Base-by-base conservation (phyloP, 441 rosid species). In the Aquilaria agallochum region DNA sequence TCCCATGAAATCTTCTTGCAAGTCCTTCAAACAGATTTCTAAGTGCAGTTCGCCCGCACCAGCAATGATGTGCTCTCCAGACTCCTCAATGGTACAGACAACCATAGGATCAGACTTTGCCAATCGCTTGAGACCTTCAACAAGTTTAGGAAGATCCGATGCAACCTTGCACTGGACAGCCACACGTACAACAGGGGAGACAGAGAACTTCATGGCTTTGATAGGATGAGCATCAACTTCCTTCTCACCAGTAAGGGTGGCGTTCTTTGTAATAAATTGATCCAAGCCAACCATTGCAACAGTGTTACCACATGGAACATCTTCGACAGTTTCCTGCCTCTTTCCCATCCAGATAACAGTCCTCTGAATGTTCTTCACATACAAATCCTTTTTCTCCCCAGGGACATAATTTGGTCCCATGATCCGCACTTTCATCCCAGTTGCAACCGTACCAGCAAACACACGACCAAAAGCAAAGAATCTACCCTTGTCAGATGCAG, bases 51-150 rank as follows among this genome's bases (percentile, higher is more conserved):
- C 69, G 13, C 69, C 69, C 13, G 69, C 69, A 58, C 69, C 69
- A 44, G 69, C 69, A 65, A 65, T 44, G 58, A 65, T 65, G 57
- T 65, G 69, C 63, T 65, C 69, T 10, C 69, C 69, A 0, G 69
- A 65, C 45, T 65, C 69, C 59, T 65, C 69, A 51, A 65, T 65
- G 42, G 45, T 1, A 14, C 69, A 65, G 7, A 65, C 52, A 40
- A 65, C 69, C 69, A 65, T 65, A 58, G 69, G 69, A 58, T 65
- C 69, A 47, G 69, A 65, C 44, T 65, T 65, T 27, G 69, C 63
- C 63, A 65, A 58, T 4, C 69, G 57, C 69, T 65, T 65, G 15
- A 65, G 34, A 40, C 69, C 69, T 58, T 65, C 69, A 44, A 65
- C 63, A 40, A 65, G 69, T 44, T 58, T 65, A 9, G 69, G 69